A percentile compares a stretch with the other conserved stretches of the same genome.
Evolutionary conservation across 106 monocot genomes (phyloP).

Genomic region (Phalaenopsis aphrodite): DNA sequence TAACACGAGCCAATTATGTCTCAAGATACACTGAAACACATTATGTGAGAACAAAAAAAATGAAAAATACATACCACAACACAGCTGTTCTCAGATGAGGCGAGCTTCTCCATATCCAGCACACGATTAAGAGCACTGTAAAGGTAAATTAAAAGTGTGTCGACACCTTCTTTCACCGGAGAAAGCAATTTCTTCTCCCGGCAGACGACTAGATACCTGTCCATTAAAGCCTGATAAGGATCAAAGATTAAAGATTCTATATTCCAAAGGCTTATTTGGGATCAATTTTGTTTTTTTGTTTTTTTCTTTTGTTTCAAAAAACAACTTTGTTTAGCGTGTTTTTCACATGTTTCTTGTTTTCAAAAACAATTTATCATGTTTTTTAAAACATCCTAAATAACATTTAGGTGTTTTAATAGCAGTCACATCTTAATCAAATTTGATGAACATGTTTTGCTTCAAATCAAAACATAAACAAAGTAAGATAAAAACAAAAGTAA

Average conservation of each 20-base stretch:
- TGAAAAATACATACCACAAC: conserved; percentile 59
- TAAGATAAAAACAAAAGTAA: too few species aligned
- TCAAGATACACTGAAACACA: conserved; percentile 6
- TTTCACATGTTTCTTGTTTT: too few species aligned
- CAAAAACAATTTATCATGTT: too few species aligned
- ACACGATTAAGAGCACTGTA: conserved; percentile 88
- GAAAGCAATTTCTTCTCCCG: conserved; percentile 57
- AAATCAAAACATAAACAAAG: too few species aligned
- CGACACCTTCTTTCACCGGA: conserved; percentile 72
- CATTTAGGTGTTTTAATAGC: too few species aligned
- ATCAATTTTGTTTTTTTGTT: too few species aligned
- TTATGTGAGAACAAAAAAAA: conserved; percentile 3
- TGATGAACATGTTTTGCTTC: too few species aligned
- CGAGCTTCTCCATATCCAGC: conserved; percentile 87
- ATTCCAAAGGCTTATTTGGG: too few species aligned
- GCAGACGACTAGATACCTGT: conserved; percentile 60
- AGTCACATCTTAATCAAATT: too few species aligned
- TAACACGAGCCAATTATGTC: conserved; percentile 20
- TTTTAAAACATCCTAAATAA: too few species aligned
- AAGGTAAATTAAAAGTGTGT: conserved; percentile 97
- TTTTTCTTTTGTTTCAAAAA: too few species aligned
- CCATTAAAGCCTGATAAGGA: background rate
- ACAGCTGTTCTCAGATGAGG: conserved; percentile 85
- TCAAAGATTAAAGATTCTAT: background rate
- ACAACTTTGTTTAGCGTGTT: too few species aligned